Base-by-base conservation (phyloP, 768 basidiomycete species). In the Leccinum broughii region DNA sequence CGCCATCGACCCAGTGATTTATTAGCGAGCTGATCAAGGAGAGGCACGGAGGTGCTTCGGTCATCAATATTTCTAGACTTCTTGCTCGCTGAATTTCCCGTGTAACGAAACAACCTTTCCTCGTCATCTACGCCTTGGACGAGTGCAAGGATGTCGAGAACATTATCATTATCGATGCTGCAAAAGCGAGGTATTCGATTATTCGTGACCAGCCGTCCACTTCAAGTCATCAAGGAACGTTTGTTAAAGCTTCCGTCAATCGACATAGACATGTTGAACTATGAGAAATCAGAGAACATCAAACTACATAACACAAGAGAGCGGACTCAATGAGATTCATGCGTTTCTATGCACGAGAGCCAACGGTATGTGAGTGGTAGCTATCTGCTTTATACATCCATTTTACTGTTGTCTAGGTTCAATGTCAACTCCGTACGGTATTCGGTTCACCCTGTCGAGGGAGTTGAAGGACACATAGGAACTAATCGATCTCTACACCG, bases 351-450 rank as follows among this genome's bases (percentile, higher is more conserved):
- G 56, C 2, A 2, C 51, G 9, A 51, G 35, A 26, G 58, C 61
- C 6, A 55, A 62, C 46, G 58, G 64, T 6, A 64, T 63, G 64
- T 61, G 15, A 55, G 55, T 49, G 15, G 32, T 32, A 32, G 4
- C 10, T 32, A 11, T 32, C 4, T 32, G 32, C 10, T 32, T 32
- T 32, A 11, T 30, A 30, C 30, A 30, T 30, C 30, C 30, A 30
- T 9, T 30, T 30, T 11, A 32, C 32, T 32, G 10, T 32, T 32
- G 10, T 32, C 32, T 32, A n/a, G 34, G 34, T 35, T 35, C 34
- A 35, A 35, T 35, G 34, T 35, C 34, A 35, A 13, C 34, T 35
- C 34, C 34, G 34, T 34, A n/a, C n/a, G n/a, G n/a, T n/a, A 11
- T 35, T 13, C 5, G 34, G 11, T 13, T 13, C 13, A 14, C 13